Conservation (phyloP, 129 eudicot genomes). For the Helianthus tuberosus region DNA sequence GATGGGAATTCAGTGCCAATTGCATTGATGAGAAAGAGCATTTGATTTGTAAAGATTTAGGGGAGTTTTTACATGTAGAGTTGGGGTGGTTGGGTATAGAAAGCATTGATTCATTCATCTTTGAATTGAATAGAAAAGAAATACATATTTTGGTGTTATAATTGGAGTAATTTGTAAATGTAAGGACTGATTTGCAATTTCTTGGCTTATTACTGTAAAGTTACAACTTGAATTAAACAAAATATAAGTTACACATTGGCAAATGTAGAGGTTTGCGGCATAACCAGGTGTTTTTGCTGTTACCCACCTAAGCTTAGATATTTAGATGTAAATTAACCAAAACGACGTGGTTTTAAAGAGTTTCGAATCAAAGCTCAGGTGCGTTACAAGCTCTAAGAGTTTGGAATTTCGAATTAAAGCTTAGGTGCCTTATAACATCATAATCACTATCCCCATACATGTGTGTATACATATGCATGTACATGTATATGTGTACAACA, state of each 20-base stretch:
- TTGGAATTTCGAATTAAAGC: too few species aligned
- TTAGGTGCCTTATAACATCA: too few species aligned
- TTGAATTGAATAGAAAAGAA: conserved; percentile 17
- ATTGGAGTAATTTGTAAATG: conserved; percentile 33
- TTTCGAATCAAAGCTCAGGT: too few species aligned
- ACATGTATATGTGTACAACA: too few species aligned
- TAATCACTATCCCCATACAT: too few species aligned
- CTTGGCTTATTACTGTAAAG: conserved; percentile 15
- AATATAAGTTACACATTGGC: conserved; percentile 5
- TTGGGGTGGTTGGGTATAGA: conserved; percentile 19
- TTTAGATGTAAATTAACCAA: too few species aligned
- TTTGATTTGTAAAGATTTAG: conserved; percentile 30
- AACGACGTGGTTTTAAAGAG: too few species aligned
- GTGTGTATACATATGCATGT: too few species aligned
- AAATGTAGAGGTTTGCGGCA: neutral
- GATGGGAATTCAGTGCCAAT: conserved; percentile 23
- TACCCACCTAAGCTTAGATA: too few species aligned
- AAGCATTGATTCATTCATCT: conserved; percentile 22
- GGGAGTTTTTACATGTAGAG: conserved; percentile 28
- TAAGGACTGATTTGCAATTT: conserved; percentile 24
- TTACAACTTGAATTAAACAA: neutral
- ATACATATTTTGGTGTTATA: conserved; percentile 30
- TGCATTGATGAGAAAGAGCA: conserved; percentile 36
- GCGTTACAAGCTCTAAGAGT: too few species aligned
- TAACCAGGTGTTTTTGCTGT: too few species aligned